phyloP scores from a whole-genome alignment of 2,329 filamentous ascomycete genomes.

The Apiospora aurea region DNA sequence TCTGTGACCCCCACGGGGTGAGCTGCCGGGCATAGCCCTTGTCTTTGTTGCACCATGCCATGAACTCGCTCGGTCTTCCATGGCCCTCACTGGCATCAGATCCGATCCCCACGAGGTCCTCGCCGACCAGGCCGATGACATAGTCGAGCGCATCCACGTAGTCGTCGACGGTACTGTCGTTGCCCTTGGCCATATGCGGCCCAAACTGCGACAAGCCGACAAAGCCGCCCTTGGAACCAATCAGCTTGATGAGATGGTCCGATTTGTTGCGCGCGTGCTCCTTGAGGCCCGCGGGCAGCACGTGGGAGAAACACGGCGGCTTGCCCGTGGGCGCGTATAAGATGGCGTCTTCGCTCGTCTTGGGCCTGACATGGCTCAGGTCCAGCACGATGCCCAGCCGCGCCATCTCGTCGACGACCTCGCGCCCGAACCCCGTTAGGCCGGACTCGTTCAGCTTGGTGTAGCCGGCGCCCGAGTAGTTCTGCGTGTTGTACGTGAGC shows the following conservation, averaged over 20 bases:
- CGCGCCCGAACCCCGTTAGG: slow-evolving; percentile 40
- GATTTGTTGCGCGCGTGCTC: slow-evolving; percentile 49
- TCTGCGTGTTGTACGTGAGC: slow-evolving; percentile 51
- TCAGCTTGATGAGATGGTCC: slow-evolving; percentile 44
- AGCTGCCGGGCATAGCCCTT: slow-evolving; percentile 48
- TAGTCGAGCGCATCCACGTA: slow-evolving; percentile 49
- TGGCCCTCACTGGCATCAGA: slow-evolving; percentile 49
- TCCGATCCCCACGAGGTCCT: slow-evolving; percentile 47
- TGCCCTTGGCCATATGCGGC: slow-evolving; percentile 48
- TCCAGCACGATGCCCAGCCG: slow-evolving; percentile 44
- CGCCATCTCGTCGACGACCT: slow-evolving; percentile 36
- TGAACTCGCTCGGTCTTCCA: slow-evolving; percentile 47
- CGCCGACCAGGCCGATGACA: slow-evolving; percentile 45
- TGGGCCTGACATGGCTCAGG: slow-evolving; percentile 45
- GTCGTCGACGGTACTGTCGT: slow-evolving; percentile 50
- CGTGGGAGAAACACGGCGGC: slow-evolving; percentile 49
- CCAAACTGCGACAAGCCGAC: slow-evolving; percentile 49
- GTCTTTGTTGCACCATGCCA: slow-evolving; percentile 50
- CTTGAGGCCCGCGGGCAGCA: slow-evolving; percentile 44
- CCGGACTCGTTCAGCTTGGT: slow-evolving; percentile 45
- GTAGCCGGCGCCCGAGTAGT: slow-evolving; percentile 49
- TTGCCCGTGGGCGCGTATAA: slow-evolving; percentile 39
- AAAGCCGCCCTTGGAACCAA: slow-evolving; percentile 47
- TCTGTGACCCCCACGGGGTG: slow-evolving; percentile 48
- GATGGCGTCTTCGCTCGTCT: slow-evolving; percentile 45